Percentiles rank a stretch among this genome's conserved stretches.
These are phyloP conservation scores for Brettanomyces custersianus DNA, from an alignment of 805 yeast species.

Conservation along the genomic window DNA sequence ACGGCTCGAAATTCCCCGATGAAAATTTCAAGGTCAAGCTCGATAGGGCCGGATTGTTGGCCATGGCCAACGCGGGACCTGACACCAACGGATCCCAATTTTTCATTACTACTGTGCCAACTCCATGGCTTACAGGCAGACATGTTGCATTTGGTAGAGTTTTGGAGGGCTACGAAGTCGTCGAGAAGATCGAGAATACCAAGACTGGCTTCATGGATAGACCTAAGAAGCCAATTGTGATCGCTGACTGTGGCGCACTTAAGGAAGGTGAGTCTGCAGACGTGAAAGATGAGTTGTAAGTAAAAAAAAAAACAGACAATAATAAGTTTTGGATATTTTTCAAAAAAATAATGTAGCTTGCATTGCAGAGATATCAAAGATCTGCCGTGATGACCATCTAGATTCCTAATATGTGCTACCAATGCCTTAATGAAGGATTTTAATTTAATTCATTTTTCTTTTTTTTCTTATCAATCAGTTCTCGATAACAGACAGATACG, in stretches of 20 bases:
- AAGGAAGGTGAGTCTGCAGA: constrained; percentile 19
- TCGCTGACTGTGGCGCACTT: constrained; percentile 53
- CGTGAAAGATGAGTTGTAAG: constrained; percentile 2
- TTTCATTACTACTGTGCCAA: constrained; percentile 85
- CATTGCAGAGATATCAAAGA: too few species aligned
- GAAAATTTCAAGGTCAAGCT: constrained; percentile 64
- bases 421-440: too few species aligned
- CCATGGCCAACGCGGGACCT: constrained; percentile 76
- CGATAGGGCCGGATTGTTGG: constrained; percentile 57
- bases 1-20: constrained; percentile 58
- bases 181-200: constrained; percentile 62
- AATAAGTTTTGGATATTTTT: too few species aligned
- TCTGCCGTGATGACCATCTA: too few species aligned
- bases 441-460: too few species aligned
- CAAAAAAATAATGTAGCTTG: too few species aligned
- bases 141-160: constrained; percentile 98
- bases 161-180: constrained; percentile 77
- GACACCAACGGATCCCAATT: constrained; percentile 91
- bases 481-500: too few species aligned
- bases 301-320: not conserved
- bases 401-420: too few species aligned
- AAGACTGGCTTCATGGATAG: constrained; percentile 63
- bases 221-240: constrained; percentile 59
- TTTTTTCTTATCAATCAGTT: too few species aligned
- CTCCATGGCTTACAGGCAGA: constrained; percentile 86